Conservation (phyloP, 2,329 filamentous ascomycete genomes). For the Sordariomycetes sp. region DNA sequence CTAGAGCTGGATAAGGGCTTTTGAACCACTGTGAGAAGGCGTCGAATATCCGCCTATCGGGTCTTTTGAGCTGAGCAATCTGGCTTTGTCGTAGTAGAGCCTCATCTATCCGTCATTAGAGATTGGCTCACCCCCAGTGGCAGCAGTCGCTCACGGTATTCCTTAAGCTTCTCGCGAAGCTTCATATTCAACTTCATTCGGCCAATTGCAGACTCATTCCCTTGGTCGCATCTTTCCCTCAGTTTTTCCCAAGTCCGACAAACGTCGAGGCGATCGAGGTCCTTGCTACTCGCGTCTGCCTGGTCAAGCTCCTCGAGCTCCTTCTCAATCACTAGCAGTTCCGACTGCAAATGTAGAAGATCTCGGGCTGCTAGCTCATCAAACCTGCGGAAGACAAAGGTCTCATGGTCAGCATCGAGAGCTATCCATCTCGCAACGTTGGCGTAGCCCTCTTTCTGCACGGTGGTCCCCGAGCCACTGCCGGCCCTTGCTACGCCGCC, state of each 20-base stretch:
- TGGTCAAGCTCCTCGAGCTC: not conserved
- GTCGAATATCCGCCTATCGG: not conserved
- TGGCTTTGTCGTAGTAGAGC: constrained; percentile 1
- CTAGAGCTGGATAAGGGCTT: not conserved
- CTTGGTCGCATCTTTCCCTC: not conserved
- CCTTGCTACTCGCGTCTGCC: not conserved
- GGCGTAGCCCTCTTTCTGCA: no score
- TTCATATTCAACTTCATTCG: not conserved
- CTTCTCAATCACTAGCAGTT: constrained; percentile 1
- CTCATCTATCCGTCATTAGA: constrained; percentile 1
- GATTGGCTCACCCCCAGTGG: not conserved
- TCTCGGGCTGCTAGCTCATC: constrained; percentile 2
- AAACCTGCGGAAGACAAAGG: constrained; percentile 3
- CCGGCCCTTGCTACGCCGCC: no score
- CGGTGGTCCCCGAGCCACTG: no score
- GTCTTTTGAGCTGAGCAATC: not conserved
- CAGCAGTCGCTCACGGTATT: not conserved
- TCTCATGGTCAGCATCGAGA: constrained; percentile 1
- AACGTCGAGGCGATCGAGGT: constrained; percentile 1
- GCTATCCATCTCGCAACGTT: no score
- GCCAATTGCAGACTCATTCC: not conserved
- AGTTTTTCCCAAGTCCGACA: not conserved
- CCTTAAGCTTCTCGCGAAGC: constrained; percentile 1
- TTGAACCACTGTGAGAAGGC: constrained; percentile 1
- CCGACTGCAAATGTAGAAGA: constrained; percentile 2